Evolutionary conservation across 1,139 yeast species (phyloP).

Genomic region (Blastobotrys petasosporus): DNA sequence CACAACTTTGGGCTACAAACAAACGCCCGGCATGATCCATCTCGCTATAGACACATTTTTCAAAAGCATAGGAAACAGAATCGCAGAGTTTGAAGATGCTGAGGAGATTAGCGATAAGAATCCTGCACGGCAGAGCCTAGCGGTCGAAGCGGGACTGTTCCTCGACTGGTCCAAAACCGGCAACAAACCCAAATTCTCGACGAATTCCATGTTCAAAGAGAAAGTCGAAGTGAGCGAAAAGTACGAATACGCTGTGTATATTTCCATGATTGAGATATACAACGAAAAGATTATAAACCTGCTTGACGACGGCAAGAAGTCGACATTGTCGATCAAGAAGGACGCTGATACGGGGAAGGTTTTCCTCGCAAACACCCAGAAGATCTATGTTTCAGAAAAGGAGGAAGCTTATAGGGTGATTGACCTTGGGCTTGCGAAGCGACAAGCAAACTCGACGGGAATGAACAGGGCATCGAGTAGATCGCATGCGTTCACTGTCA

Average conservation of each 20-base stretch:
- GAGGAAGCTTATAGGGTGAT: constrained; percentile 29
- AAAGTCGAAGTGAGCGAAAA: constrained; percentile 17
- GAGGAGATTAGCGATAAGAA: constrained; percentile 26
- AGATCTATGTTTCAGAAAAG: constrained; percentile 26
- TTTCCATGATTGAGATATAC: constrained; percentile 35
- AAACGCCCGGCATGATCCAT: constrained; percentile 33
- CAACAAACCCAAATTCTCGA: constrained; percentile 7
- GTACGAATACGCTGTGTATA: constrained; percentile 26
- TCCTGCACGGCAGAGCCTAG: constrained; percentile 30
- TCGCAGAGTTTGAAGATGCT: constrained; percentile 38
- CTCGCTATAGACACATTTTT: constrained; percentile 38
- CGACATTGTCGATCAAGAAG: constrained; percentile 23
- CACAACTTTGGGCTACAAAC: constrained; percentile 28
- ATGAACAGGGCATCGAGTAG: constrained; percentile 34
- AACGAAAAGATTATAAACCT: constrained; percentile 33
- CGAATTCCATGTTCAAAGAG: constrained; percentile 17
- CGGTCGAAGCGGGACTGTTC: constrained; percentile 33
- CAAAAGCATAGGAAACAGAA: constrained; percentile 39
- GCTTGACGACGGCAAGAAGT: constrained; percentile 20
- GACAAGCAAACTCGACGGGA: constrained; percentile 33
- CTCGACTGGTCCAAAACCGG: constrained; percentile 27
- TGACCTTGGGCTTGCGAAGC: constrained; percentile 26
- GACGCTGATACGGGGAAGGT: constrained; percentile 24
- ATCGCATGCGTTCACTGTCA: constrained; percentile 38
- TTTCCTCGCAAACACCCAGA: constrained; percentile 23